Evolutionary conservation across 768 basidiomycete genomes (phyloP), one percentile per base, ranked within the genome.

Genomic region (Lentinula detonsa): DNA sequence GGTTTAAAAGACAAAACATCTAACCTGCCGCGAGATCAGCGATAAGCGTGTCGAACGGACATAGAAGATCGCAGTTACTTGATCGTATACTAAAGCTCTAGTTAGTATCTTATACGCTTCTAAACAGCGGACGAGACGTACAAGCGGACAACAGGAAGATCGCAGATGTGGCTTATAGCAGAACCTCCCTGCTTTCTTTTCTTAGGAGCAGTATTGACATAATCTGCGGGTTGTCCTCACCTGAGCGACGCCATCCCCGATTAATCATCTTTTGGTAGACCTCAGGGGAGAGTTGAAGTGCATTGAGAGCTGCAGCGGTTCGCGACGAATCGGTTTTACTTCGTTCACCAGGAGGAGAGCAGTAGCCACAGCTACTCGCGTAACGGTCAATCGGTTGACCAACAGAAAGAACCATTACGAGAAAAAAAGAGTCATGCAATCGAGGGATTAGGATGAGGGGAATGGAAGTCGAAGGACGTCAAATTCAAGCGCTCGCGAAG

Each of bases 111-210:
- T 2, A 57, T 4, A 31, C 39, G 39, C 13, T 50, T 50, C 49
- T 13, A 18, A 42, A 10, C n/a, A 31, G 55, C 28, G 28, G 8
- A 11, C 40, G 11, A 28, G 21, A 58, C 57, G 43, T 49, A 58
- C 57, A 15, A 37, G 59, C 0, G 95, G 93, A 70, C 96, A 98
- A 70, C 96, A 98, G 9, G 93, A 88, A 5, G 73, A 70, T 63
- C 77, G 81, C 72, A 95, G 76, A 71, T 95, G 86, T 4, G 95
- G 95, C 64, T 91, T 93, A 72, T 98, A 98, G 67, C 92, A 86
- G 73, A 87, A 95, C 33, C 75, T 78, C 4, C 82, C 82, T 82
- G 51, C 28, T 43, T 8, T 5, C 11, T 42, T 10, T 31, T 42
- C 4, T 37, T 1, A 18, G 15, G 5, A 56, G 23, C 23, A 31